phyloP scores from a whole-genome alignment of 2,329 filamentous ascomycete species.

The Amylocarpus encephaloides region DNA sequence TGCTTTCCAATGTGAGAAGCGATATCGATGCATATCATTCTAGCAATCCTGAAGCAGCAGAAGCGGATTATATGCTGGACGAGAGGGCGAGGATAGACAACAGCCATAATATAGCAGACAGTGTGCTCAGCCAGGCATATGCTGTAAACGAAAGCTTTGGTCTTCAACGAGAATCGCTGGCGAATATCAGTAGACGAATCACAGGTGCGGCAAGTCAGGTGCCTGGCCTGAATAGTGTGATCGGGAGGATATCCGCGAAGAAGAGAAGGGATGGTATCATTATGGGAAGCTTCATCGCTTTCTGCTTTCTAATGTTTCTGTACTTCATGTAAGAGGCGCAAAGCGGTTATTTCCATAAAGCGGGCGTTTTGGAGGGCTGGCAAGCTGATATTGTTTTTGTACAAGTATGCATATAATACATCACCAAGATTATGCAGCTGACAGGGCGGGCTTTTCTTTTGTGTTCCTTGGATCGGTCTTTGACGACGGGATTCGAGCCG shows the following conservation, averaged over 20 bases:
- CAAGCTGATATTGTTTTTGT: slow-evolving; percentile 23
- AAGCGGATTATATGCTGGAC: slow-evolving; percentile 95
- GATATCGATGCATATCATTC: slow-evolving; percentile 88
- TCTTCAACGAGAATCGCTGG: slow-evolving; percentile 78
- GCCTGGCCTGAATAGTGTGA: slow-evolving; percentile 86
- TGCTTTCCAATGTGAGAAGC: slow-evolving; percentile 81
- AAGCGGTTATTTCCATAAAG: slow-evolving; percentile 17
- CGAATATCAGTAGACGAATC: slow-evolving; percentile 85
- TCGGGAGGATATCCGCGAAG: slow-evolving; percentile 86
- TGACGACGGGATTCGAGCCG: not conserved
- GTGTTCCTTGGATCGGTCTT: slow-evolving; percentile 5
- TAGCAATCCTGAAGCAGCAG: slow-evolving; percentile 71
- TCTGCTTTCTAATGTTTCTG: slow-evolving; percentile 83
- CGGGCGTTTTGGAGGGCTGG: slow-evolving; percentile 25
- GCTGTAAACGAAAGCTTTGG: slow-evolving; percentile 90
- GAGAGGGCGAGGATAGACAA: slow-evolving; percentile 82
- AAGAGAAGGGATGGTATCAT: slow-evolving; percentile 94
- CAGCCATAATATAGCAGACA: slow-evolving; percentile 83
- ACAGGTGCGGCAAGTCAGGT: slow-evolving; percentile 84
- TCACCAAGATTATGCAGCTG: slow-evolving; percentile 19
- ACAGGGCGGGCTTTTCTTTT: slow-evolving; percentile 11
- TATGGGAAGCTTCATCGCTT: slow-evolving; percentile 81
- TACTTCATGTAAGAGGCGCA: slow-evolving; percentile 57
- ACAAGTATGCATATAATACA: slow-evolving; percentile 30
- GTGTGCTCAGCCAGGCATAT: slow-evolving; percentile 89